phyloP scores from a whole-genome alignment of 805 yeast genomes.

The Yarrowia hollandica region DNA sequence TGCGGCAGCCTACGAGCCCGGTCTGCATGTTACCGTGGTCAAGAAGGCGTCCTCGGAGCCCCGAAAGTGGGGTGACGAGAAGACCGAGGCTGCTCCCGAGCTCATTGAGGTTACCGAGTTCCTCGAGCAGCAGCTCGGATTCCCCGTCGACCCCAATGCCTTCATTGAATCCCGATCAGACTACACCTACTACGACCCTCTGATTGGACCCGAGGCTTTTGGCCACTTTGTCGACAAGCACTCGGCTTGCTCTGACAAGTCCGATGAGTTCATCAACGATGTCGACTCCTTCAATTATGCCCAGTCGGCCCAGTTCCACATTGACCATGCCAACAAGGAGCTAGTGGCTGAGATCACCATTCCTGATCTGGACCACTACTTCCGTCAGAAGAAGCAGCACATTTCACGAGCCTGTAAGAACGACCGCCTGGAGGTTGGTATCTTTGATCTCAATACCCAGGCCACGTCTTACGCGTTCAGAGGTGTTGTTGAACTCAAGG shows the following conservation, averaged over 20 bases:
- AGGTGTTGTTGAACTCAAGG: slow-evolving; percentile 10
- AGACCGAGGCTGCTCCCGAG: not conserved
- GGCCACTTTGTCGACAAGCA: slow-evolving; percentile 17
- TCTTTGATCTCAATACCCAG: slow-evolving; percentile 15
- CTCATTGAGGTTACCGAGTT: slow-evolving; percentile 6
- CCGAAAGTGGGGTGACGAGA: slow-evolving; percentile 23
- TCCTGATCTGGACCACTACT: not conserved
- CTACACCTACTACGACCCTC: slow-evolving; percentile 1
- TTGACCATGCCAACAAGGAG: slow-evolving; percentile 24
- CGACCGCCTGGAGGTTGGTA: slow-evolving; percentile 22
- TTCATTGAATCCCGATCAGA: slow-evolving; percentile 18
- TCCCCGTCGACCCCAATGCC: not conserved
- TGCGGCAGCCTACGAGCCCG: slow-evolving; percentile 13
- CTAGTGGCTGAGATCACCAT: slow-evolving; percentile 14
- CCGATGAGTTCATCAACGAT: slow-evolving; percentile 13
- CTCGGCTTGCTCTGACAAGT: slow-evolving; percentile 2
- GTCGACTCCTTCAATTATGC: slow-evolving; percentile 3
- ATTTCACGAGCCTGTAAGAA: slow-evolving; percentile 9
- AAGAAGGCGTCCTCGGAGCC: slow-evolving; percentile 9
- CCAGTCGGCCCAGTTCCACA: not conserved
- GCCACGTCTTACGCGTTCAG: not conserved
- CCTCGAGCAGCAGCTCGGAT: not conserved
- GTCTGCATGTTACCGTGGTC: slow-evolving; percentile 15
- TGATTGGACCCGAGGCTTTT: not conserved
- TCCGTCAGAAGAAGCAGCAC: slow-evolving; percentile 3